Base-by-base conservation (phyloP, 495 filamentous ascomycete genomes). In the Penicillium bialowiezense region DNA sequence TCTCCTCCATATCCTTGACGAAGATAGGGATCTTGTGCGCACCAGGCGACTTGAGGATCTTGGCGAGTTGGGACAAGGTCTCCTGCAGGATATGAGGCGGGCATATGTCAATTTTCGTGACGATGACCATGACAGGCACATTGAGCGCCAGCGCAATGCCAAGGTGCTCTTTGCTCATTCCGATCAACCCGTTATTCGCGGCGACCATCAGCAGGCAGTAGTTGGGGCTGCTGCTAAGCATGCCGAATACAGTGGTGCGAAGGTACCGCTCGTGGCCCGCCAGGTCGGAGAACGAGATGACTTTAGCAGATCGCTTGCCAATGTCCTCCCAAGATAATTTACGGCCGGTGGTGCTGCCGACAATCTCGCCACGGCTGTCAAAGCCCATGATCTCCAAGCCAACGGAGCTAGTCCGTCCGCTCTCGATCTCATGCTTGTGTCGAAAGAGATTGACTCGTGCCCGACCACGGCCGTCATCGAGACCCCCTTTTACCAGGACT, bases 361-460 rank as follows among this genome's bases (percentile, higher is more conserved):
- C 80, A 32, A 96, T 85, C 21, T 96, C 87, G 14, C 95, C 93
- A 44, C 77, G 80, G 48, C 86, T 88, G 65, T 97, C 91, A 58
- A 97, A 98, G 9, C 93, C 93, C 89, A 98, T 93, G 40, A 98
- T 98, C 67, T 98, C 93, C 89, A 96, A 88, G 20, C 93, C 93
- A 3, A 98, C 93, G 2, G 95, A 97, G 66, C 88, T 93, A 6
- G 93, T 98, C 49, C 93, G 79, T 1, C 93, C 93, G 40, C 87
- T 92, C 64, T 98, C 93, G 39, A 97, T 85, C 67, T 98, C 93
- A 61, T 98, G 93, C 65, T 97, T 97, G 61, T 98, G 93, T 18
- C 93, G 78, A 74, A 98, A 98, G 10, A 98, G 87, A 55, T 97
- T 98, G 49, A 98, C 87, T 42, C 93, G 87, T 29, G 91, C 91